Evolutionary conservation across 345 rosid species (phyloP).

Genomic region (Acer yangbiense): DNA sequence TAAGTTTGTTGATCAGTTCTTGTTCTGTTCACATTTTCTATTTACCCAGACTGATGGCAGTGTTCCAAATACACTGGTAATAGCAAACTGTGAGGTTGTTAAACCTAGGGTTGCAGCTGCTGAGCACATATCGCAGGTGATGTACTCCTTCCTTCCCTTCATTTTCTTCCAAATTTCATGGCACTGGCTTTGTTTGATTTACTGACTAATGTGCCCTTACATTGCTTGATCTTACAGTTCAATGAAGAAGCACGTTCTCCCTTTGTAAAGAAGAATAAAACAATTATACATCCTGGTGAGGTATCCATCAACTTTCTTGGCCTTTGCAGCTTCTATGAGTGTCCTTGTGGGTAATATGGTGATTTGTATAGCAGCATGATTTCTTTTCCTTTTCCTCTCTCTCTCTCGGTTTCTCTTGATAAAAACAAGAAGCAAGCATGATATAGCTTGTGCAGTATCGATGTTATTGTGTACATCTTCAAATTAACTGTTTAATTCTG

Average conservation of each 20-base stretch:
- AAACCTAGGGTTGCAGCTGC: slow-evolving; percentile 91
- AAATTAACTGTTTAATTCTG: too few relatives aligned
- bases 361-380: background rate
- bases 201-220: slow-evolving; percentile 14
- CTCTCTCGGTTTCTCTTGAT: background rate
- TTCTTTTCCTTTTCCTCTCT: background rate
- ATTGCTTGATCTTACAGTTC: slow-evolving; percentile 41
- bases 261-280: slow-evolving; percentile 62
- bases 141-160: background rate
- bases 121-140: slow-evolving; percentile 84
- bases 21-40: slow-evolving; percentile 20
- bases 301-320: slow-evolving; percentile 22
- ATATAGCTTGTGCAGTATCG: too few relatives aligned
- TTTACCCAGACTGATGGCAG: slow-evolving; percentile 72
- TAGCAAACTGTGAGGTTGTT: slow-evolving; percentile 82
- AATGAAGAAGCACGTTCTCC: slow-evolving; percentile 75
- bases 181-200: slow-evolving; percentile 1
- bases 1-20: slow-evolving; percentile 3
- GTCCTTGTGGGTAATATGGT: background rate
- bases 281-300: slow-evolving; percentile 79
- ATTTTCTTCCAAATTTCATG: background rate
- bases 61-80: slow-evolving; percentile 85
- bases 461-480: too few relatives aligned
- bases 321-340: background rate
- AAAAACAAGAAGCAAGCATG: too few relatives aligned